Conservation (phyloP, 148 eudicot genomes). For the Silene latifolia region DNA sequence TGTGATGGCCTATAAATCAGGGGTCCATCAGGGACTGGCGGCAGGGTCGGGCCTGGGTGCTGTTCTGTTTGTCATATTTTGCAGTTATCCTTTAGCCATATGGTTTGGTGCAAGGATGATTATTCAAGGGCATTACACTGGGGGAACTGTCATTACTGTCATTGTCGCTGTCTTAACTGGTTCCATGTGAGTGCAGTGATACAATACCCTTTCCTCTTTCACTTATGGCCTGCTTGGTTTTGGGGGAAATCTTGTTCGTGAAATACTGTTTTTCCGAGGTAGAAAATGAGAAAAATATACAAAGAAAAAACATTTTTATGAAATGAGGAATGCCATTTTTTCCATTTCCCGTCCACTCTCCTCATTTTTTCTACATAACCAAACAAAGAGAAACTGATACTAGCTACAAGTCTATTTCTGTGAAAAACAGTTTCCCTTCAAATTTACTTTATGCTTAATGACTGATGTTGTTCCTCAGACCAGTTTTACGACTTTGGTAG, state of each 20-base stretch:
- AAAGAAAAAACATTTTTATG: not conserved
- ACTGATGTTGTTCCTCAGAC: too few relatives aligned
- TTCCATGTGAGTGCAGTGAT: constrained; percentile 42
- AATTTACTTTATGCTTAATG: too few relatives aligned
- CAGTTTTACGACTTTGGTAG: too few relatives aligned
- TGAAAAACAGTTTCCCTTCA: not conserved
- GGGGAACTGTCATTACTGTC: constrained; percentile 53
- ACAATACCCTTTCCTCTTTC: not conserved
- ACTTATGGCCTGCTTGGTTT: not conserved
- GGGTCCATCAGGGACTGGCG: constrained; percentile 45
- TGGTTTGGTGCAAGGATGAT: constrained; percentile 70
- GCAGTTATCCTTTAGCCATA: constrained; percentile 50
- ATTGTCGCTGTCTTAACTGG: constrained; percentile 55
- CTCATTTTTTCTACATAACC: too few relatives aligned
- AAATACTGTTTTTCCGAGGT: not conserved
- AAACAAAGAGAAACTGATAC: too few relatives aligned
- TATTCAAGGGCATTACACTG: constrained; percentile 42
- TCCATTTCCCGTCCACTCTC: too few relatives aligned
- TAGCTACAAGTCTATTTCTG: not conserved
- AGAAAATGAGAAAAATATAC: not conserved
- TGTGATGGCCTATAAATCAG: constrained; percentile 40
- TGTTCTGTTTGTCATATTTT: constrained; percentile 32
- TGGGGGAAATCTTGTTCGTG: not conserved
- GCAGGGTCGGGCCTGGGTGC: constrained; percentile 53
- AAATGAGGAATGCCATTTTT: too few relatives aligned